Conservation (phyloP, 2,329 filamentous ascomycete species). For the Penicillium brasilianum region DNA sequence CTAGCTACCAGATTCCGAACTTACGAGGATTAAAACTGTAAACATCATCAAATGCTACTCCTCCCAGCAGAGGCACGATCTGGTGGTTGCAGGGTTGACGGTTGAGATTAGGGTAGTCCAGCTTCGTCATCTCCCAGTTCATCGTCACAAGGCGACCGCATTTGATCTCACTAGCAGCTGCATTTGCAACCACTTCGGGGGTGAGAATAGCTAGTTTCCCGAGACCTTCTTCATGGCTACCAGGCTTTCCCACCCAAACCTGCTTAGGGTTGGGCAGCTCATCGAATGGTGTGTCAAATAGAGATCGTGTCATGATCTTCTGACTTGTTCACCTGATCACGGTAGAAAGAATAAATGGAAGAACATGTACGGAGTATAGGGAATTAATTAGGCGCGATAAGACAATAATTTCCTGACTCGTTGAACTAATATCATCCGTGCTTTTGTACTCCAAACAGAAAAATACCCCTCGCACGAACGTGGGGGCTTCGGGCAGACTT, state of each 20-base stretch:
- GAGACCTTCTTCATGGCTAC: constrained; percentile 58
- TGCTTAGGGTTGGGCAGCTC: constrained; percentile 55
- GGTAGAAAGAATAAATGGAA: background rate
- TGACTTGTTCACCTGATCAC: background rate
- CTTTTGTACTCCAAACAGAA: background rate
- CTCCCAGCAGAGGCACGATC: constrained; percentile 55
- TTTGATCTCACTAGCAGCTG: constrained; percentile 57
- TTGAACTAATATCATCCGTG: background rate
- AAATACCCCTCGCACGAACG: background rate
- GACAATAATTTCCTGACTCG: background rate
- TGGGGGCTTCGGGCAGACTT: background rate
- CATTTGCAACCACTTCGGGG: constrained; percentile 55
- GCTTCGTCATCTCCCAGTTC: constrained; percentile 61
- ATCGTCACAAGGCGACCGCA: constrained; percentile 59
- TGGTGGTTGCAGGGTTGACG: constrained; percentile 58
- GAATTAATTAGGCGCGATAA: background rate
- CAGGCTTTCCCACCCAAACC: constrained; percentile 55
- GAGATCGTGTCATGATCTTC: constrained; percentile 21
- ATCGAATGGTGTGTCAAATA: constrained; percentile 47
- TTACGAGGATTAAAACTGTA: constrained; percentile 57
- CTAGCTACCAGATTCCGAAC: constrained; percentile 11
- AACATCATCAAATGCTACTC: constrained; percentile 56
- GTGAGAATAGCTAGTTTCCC: constrained; percentile 59
- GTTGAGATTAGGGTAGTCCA: constrained; percentile 61
- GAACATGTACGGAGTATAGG: background rate